Percentiles rank a stretch among this genome's conserved stretches.
Conservation (phyloP, 371 early-diverging fungal species). For the Cokeromyces recurvatus region DNA sequence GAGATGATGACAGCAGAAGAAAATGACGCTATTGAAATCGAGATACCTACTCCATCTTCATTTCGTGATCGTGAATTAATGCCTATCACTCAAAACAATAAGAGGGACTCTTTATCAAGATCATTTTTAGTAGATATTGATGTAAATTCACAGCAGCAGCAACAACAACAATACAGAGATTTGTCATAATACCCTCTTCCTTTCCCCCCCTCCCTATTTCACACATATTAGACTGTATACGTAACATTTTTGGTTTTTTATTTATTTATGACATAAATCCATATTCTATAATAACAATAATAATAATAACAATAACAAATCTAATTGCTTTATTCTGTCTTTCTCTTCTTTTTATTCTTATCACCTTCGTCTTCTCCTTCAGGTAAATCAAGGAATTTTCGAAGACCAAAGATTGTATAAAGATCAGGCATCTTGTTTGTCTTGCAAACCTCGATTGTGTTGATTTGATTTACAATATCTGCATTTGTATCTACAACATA, state of each 20-base stretch:
- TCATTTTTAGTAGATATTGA: constrained; percentile 27
- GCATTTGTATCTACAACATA: constrained; percentile 17
- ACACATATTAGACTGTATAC: too few species aligned
- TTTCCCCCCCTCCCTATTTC: not conserved
- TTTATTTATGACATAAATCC: too few species aligned
- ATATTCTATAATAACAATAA: too few species aligned
- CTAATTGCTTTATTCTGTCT: constrained; percentile 16
- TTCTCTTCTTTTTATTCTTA: constrained; percentile 27
- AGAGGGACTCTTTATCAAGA: not conserved
- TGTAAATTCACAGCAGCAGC: constrained; percentile 13
- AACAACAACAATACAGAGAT: constrained; percentile 20
- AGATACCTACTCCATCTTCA: constrained; percentile 40
- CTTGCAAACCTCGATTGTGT: constrained; percentile 34
- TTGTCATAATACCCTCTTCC: constrained; percentile 2
- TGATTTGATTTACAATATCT: constrained; percentile 32
- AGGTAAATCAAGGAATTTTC: constrained; percentile 46
- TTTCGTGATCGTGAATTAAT: constrained; percentile 26
- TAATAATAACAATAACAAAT: too few species aligned
- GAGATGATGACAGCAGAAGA: constrained; percentile 11
- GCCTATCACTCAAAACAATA: constrained; percentile 14
- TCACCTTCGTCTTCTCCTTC: constrained; percentile 24
- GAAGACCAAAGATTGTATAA: constrained; percentile 49
- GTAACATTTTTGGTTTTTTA: too few species aligned
- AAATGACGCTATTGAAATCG: constrained; percentile 41
- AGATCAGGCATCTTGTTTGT: constrained; percentile 45